Evolutionary conservation across 805 yeast genomes (phyloP), one percentile per base, ranked within the genome.

Genomic region (Cyberlindnera petersonii): DNA sequence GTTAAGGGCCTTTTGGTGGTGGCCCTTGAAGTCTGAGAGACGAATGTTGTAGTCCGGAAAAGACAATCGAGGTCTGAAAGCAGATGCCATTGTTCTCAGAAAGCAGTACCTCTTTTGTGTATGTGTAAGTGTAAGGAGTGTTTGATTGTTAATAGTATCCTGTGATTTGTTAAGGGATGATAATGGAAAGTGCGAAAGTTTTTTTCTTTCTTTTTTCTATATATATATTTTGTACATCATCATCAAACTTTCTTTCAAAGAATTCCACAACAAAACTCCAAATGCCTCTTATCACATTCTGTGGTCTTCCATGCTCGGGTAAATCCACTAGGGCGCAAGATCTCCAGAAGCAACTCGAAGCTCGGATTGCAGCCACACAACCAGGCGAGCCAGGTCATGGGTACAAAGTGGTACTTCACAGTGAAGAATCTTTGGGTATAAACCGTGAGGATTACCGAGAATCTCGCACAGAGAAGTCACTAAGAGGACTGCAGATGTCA

Each of bases 281-380:
- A 24, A 93, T 91, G 98, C 98, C 98, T 2, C 66, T 91, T 22
- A 69, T 91, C 7, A 66, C 86, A 21, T 68, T 93, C 36, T 79
- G 95, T 1, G 98, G 98, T 1, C 79, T 71, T 36, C 98, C 98
- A 4, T 69, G 82, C 18, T 72, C 86, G 4, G 98, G 98, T 2
- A 91, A 91, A 56, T 74, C 93, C 4, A 75, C 79, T 1, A 72
- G 86, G 61, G 93, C 95, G 1, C 57, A 66, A 26, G 70, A 74
- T 44, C 65, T 91, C 19, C 63, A 67, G 13, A 45, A 47, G 1
- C 64, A 59, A 14, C 65, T 89, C n/a, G 66, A 75, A 43, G 58
- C 48, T 3, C 71, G 64, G 40, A 74, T 79, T 18, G 57, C 59
- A 2, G 48, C 55, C 0, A 63, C 75, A 1, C 52, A 61, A 21